Conservation (phyloP, 805 yeast species). For the Pichia phayaonensis region DNA sequence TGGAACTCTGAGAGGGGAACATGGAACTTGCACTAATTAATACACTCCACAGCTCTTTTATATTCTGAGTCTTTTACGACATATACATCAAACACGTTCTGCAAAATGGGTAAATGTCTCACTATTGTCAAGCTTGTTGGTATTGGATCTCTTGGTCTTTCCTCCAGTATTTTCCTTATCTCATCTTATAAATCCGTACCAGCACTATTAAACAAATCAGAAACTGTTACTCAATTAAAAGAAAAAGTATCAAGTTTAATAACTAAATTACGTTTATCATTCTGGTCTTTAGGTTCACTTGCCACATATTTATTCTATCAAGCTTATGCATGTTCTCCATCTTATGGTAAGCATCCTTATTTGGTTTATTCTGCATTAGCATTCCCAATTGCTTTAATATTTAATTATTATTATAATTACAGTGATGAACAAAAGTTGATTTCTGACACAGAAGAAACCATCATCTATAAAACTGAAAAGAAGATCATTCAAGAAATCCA, state of each 20-base stretch:
- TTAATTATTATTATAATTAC: constrained; percentile 21
- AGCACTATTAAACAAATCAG: constrained; percentile 7
- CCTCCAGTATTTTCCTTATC: constrained; percentile 41
- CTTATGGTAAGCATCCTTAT: constrained; percentile 61
- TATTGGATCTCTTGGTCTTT: constrained; percentile 58
- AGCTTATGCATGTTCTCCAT: constrained; percentile 52
- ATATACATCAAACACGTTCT: neutral
- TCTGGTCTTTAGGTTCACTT: constrained; percentile 35
- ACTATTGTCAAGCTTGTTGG: constrained; percentile 57
- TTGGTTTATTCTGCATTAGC: constrained; percentile 56
- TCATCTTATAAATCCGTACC: constrained; percentile 15
- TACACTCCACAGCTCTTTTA: neutral
- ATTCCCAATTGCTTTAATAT: constrained; percentile 36
- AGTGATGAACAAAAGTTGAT: constrained; percentile 24
- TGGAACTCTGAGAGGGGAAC: no score
- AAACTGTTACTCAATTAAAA: constrained; percentile 10
- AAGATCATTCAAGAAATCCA: constrained; percentile 19
- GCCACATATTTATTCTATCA: constrained; percentile 44
- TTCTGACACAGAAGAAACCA: constrained; percentile 10
- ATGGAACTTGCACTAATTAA: no score
- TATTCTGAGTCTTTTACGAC: neutral
- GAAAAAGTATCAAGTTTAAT: constrained; percentile 12
- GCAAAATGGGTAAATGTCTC: constrained; percentile 44
- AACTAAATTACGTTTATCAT: constrained; percentile 20
- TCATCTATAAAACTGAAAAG: constrained; percentile 14